Evolutionary conservation across 192 early-diverging fungal genomes (phyloP), one percentile per base, ranked within the genome.

Genomic region (Mortierella alpina): DNA sequence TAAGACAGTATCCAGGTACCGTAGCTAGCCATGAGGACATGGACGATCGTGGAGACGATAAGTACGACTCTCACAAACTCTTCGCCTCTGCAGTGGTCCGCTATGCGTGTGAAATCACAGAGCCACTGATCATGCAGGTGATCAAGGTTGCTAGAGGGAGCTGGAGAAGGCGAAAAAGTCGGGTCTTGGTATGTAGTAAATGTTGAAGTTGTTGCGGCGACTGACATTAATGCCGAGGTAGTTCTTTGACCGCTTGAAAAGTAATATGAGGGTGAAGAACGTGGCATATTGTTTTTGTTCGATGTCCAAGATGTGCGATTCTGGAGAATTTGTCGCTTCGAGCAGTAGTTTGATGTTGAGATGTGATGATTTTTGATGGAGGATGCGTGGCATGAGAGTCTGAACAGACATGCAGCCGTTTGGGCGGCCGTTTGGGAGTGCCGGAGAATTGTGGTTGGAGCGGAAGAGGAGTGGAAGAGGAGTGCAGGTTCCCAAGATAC

Each of bases 1-100:
- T 80, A 80, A 5, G 42, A 11, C 4, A 80, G 66, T 31, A 80
- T n/a, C 77, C 77, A 80, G 13, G 72, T 13, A 42, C 77, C 77
- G 44, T 40, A 68, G 11, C 72, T 14, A 0, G 48, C 61, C 9
- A 66, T 70, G 9, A 72, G 14, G 18, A 80, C 18, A 58, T 80
- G 77, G 20, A 70, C 70, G 14, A 31, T 53, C 10, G 70, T 55
- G 12, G 77, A 80, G 4, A 45, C 60, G 12, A 72, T 31, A 42
- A 80, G 51, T 66, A 80, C 72, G 52, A 53, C 47, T 11, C 64
- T 72, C 41, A 47, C 46, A 53, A 72, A 80, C 14, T 80, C 70
- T 2, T 65, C 23, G 47, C 72, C 77, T 12, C 65, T 49, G 13
- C 77, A 80, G 22, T 59, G 15, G 48, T 18, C 12, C n/a, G 70